These are phyloP conservation scores for Calendula officinalis DNA, from an alignment of 129 eudicot genomes.

Conservation along the genomic window DNA sequence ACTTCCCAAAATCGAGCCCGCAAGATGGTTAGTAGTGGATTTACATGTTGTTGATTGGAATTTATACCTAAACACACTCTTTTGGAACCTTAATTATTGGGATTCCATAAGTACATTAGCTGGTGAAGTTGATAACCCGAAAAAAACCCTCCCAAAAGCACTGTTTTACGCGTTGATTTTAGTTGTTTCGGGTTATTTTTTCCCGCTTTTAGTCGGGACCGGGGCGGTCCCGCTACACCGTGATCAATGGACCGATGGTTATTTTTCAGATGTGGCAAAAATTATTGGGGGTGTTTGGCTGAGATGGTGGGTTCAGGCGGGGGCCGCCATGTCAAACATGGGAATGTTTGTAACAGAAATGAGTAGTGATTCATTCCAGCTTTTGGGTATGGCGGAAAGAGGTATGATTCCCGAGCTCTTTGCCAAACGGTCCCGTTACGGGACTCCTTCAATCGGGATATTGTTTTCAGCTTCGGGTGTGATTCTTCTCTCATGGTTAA, in stretches of 20 bases:
- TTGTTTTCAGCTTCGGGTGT: conserved; percentile 77
- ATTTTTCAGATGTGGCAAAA: conserved; percentile 66
- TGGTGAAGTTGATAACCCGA: conserved; percentile 76
- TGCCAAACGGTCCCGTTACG: conserved; percentile 64
- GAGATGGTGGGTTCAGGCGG: conserved; percentile 74
- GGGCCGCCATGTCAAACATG: conserved; percentile 82
- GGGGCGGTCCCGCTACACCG: conserved; percentile 67
- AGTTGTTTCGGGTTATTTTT: conserved; percentile 61
- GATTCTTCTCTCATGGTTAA: conserved; percentile 69
- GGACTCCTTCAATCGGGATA: conserved; percentile 68
- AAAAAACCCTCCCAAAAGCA: conserved; percentile 66
- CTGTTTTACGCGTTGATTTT: conserved; percentile 58
- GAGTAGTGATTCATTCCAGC: conserved; percentile 83
- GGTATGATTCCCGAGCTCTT: conserved; percentile 75
- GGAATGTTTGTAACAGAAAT: conserved; percentile 85
- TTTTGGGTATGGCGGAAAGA: conserved; percentile 89
- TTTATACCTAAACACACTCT: conserved; percentile 66
- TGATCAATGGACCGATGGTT: conserved; percentile 69
- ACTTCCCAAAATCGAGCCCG: conserved; percentile 57
- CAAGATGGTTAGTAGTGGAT: conserved; percentile 73
- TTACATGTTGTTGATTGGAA: conserved; percentile 66
- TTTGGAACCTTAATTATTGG: conserved; percentile 88
- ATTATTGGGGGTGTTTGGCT: conserved; percentile 68
- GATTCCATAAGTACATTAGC: conserved; percentile 73
- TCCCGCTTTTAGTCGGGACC: conserved; percentile 58